Conservation (phyloP, 176 grass and related monocot genomes). For the Oryza officinalis region DNA sequence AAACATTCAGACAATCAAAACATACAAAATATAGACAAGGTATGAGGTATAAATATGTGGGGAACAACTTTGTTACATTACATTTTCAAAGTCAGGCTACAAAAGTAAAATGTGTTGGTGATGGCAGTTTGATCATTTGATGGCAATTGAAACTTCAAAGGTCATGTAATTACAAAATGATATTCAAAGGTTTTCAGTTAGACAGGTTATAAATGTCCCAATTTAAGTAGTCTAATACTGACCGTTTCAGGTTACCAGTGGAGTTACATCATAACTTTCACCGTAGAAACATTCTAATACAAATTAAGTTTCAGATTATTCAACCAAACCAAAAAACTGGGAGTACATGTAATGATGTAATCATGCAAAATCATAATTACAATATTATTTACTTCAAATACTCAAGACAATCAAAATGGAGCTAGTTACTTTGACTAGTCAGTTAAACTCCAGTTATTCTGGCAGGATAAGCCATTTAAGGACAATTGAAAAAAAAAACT, state of each 20-base stretch:
- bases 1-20: background rate
- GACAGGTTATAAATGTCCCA: background rate
- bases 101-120: background rate
- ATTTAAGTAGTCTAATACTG: background rate
- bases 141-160: constrained; percentile 4
- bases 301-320: background rate
- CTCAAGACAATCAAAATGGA: background rate
- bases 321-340: background rate
- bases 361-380: background rate
- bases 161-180: background rate
- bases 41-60: background rate
- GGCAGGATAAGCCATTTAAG: background rate
- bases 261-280: background rate
- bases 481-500: background rate
- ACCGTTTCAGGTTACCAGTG: background rate
- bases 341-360: constrained; percentile 5
- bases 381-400: constrained; percentile 1
- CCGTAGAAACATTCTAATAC: background rate
- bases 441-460: background rate
- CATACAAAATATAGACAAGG: background rate
- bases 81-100: background rate
- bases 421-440: background rate
- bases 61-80: background rate
- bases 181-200: background rate
- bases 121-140: background rate